Percentiles rank a stretch among this genome's conserved stretches.
Evolutionary conservation across 2,329 filamentous ascomycete genomes (phyloP).

Genomic region (Pseudofabraea citricarpa): DNA sequence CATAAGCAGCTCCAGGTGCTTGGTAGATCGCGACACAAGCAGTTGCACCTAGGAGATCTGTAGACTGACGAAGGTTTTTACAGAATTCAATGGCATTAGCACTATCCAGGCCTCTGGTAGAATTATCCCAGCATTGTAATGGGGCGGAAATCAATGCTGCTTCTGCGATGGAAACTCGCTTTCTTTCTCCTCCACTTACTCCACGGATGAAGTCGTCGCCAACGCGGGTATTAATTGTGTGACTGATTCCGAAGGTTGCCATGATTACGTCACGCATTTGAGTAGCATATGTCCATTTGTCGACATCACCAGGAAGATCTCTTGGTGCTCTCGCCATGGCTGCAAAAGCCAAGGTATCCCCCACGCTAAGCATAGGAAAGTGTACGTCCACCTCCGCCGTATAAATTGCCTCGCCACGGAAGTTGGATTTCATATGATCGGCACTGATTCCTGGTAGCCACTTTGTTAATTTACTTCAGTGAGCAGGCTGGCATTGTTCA

Average conservation of each 20-base stretch:
- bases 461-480: background rate
- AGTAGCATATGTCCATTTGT: conserved; percentile 38
- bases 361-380: conserved; percentile 71
- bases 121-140: conserved; percentile 71
- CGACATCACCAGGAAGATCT: conserved; percentile 52
- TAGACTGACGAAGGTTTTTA: conserved; percentile 56
- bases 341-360: conserved; percentile 68
- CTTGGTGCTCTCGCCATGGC: conserved; percentile 62
- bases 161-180: conserved; percentile 77
- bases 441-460: conserved; percentile 41
- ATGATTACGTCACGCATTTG: conserved; percentile 50
- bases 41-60: conserved; percentile 58
- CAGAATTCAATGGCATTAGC: conserved; percentile 70
- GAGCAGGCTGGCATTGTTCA: conserved; percentile 2
- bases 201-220: conserved; percentile 65
- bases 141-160: conserved; percentile 54
- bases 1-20: conserved; percentile 62
- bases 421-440: conserved; percentile 45
- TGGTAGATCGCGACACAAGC: conserved; percentile 68
- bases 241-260: conserved; percentile 65
- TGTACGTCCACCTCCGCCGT: conserved; percentile 73
- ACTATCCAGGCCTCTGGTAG: conserved; percentile 67
- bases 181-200: conserved; percentile 65
- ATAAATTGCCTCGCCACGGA: conserved; percentile 60
- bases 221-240: conserved; percentile 66